Conservation (phyloP, 2,329 filamentous ascomycete species). For the Apiospora aurea region DNA sequence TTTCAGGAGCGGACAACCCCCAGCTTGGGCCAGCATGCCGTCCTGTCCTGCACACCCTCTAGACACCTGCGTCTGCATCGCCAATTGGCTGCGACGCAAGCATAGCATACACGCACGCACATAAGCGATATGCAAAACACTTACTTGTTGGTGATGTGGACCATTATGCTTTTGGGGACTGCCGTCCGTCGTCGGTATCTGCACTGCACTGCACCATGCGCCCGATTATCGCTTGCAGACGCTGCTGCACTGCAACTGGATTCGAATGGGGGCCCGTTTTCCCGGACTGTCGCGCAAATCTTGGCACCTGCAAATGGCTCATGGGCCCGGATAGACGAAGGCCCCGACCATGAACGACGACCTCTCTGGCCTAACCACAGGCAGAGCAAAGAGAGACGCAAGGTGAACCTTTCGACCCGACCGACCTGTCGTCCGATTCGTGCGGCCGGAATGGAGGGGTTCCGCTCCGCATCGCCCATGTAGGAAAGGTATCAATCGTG, state of each 20-base stretch:
- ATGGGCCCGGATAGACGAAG: background rate
- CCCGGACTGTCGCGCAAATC: slow-evolving; percentile 17
- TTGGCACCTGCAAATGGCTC: background rate
- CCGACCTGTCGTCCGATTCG: slow-evolving; percentile 15
- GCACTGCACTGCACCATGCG: background rate
- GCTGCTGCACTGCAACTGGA: slow-evolving; percentile 1
- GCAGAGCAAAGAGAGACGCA: background rate
- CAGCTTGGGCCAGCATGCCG: slow-evolving; percentile 14
- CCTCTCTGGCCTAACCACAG: too few relatives aligned
- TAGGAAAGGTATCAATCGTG: background rate
- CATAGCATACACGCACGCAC: background rate
- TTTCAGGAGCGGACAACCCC: background rate
- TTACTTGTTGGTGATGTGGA: background rate
- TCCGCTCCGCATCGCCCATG: slow-evolving; percentile 6
- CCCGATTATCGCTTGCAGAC: background rate
- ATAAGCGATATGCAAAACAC: slow-evolving; percentile 6
- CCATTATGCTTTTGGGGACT: background rate
- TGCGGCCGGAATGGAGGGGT: background rate
- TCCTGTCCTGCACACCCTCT: slow-evolving; percentile 1
- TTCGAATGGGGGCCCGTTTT: slow-evolving; percentile 11
- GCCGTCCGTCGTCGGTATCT: background rate
- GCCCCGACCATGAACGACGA: background rate
- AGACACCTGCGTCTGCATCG: background rate
- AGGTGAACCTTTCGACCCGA: background rate
- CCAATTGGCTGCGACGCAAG: slow-evolving; percentile 5